A percentile compares a stretch with the other conserved stretches of the same genome.
Evolutionary conservation across 139 green algal species (phyloP).

Genomic region (Desmodesmus armatus): DNA sequence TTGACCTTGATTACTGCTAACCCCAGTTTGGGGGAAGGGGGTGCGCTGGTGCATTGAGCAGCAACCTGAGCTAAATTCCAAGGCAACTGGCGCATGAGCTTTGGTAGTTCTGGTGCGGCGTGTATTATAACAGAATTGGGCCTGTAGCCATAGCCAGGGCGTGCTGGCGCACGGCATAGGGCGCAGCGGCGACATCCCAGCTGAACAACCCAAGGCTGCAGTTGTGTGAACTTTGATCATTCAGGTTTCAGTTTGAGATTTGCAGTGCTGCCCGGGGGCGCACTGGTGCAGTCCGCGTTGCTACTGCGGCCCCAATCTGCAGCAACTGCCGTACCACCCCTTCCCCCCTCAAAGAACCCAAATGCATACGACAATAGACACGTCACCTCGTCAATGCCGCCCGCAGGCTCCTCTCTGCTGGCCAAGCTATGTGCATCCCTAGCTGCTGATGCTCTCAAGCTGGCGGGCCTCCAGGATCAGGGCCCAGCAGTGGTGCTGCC

Average conservation of each 20-base stretch:
- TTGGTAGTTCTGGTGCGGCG: too few relatives aligned
- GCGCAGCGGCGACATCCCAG: constrained; percentile 89
- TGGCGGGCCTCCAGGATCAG: constrained; percentile 59
- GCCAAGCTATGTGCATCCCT: constrained; percentile 81
- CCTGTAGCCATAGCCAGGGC: too few relatives aligned
- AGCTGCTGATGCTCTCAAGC: constrained; percentile 78
- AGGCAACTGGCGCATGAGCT: too few relatives aligned
- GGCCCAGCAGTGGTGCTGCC: constrained; percentile 76
- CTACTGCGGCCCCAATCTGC: background rate
- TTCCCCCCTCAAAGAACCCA: background rate
- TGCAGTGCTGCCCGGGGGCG: background rate
- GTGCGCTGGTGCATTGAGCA: too few relatives aligned
- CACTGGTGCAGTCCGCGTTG: background rate
- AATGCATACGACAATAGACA: background rate
- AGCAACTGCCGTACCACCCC: too few relatives aligned
- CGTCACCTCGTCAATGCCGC: too few relatives aligned
- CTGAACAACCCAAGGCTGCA: constrained; percentile 95
- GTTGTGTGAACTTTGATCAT: background rate
- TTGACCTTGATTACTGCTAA: background rate
- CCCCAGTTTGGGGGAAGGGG: too few relatives aligned
- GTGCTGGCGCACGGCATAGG: constrained; percentile 96
- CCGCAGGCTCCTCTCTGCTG: constrained; percentile 92
- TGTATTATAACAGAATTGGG: too few relatives aligned
- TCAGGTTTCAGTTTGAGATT: too few relatives aligned
- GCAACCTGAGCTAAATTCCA: too few relatives aligned